These are phyloP conservation scores for Exophiala aquamarina DNA, from an alignment of 2,329 filamentous ascomycete species.

Conservation along the genomic window DNA sequence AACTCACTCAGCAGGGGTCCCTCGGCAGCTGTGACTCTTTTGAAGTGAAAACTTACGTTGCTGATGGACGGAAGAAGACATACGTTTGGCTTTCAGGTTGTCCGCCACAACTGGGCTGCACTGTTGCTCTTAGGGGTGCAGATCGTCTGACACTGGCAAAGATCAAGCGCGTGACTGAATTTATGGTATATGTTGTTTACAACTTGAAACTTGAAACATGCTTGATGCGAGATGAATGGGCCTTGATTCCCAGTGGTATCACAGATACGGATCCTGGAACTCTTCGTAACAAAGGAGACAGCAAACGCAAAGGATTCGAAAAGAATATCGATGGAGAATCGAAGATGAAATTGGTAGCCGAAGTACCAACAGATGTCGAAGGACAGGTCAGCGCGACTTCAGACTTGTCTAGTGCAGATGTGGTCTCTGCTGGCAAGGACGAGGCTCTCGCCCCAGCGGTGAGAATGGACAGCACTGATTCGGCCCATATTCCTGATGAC, in stretches of 20 bases:
- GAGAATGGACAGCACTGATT: slow-evolving; percentile 41
- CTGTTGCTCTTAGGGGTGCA: slow-evolving; percentile 84
- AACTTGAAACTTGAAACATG: slow-evolving; percentile 95
- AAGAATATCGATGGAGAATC: slow-evolving; percentile 1
- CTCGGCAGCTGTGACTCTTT: slow-evolving; percentile 83
- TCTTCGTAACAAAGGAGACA: neutral
- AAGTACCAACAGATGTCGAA: slow-evolving; percentile 15
- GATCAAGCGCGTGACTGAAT: slow-evolving; percentile 92
- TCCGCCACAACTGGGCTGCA: slow-evolving; percentile 85
- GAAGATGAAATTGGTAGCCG: slow-evolving; percentile 8
- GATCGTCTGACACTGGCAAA: slow-evolving; percentile 68
- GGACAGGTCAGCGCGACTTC: slow-evolving; percentile 4
- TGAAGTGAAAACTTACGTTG: slow-evolving; percentile 93
- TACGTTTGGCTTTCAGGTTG: slow-evolving; percentile 95
- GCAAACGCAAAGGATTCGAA: neutral
- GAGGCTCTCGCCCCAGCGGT: slow-evolving; percentile 12
- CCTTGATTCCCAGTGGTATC: slow-evolving; percentile 64
- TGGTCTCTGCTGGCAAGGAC: slow-evolving; percentile 15
- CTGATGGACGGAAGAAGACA: slow-evolving; percentile 82
- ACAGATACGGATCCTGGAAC: slow-evolving; percentile 9
- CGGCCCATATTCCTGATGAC: slow-evolving; percentile 69
- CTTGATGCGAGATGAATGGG: slow-evolving; percentile 87
- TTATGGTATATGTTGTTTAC: slow-evolving; percentile 99
- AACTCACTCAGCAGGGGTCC: slow-evolving; percentile 75
- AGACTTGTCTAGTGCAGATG: slow-evolving; percentile 22